phyloP scores from a whole-genome alignment of 306 rosid genomes.

The Carpinus viminea region DNA sequence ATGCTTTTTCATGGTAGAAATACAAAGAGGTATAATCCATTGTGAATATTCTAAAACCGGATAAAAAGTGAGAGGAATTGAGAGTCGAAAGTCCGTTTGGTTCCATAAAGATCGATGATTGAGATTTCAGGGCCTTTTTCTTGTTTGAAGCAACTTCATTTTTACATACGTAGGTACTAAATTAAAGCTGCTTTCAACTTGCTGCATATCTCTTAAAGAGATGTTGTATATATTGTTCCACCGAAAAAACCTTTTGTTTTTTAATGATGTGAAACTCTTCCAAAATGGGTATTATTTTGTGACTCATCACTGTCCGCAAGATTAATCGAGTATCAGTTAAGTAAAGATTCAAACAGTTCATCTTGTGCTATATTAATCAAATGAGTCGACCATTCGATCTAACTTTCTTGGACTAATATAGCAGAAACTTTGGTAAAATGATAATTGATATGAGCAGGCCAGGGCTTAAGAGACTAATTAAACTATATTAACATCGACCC shows the following conservation, averaged over 20 bases:
- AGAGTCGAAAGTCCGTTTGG: neutral
- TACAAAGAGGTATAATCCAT: constrained; percentile 24
- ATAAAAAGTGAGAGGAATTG: neutral
- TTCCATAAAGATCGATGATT: neutral
- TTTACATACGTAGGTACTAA: neutral
- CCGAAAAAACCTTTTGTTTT: no score
- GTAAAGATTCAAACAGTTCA: no score
- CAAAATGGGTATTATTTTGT: no score
- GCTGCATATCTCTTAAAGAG: neutral
- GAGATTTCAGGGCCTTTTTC: constrained; percentile 5
- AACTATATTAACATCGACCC: neutral
- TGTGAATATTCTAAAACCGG: constrained; percentile 32
- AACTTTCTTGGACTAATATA: no score
- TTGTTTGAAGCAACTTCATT: neutral
- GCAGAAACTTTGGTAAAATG: no score
- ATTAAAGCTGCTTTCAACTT: constrained; percentile 13
- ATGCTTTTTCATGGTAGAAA: neutral
- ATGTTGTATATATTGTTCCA: neutral
- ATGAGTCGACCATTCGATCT: no score
- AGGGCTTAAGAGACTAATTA: no score
- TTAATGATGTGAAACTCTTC: no score
- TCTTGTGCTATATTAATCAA: no score
- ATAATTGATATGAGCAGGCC: no score
- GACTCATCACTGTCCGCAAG: no score
- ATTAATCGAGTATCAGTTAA: no score